These are phyloP conservation scores for Sporopachydermia cereana DNA, from an alignment of 1,139 yeast genomes.

Conservation along the genomic window DNA sequence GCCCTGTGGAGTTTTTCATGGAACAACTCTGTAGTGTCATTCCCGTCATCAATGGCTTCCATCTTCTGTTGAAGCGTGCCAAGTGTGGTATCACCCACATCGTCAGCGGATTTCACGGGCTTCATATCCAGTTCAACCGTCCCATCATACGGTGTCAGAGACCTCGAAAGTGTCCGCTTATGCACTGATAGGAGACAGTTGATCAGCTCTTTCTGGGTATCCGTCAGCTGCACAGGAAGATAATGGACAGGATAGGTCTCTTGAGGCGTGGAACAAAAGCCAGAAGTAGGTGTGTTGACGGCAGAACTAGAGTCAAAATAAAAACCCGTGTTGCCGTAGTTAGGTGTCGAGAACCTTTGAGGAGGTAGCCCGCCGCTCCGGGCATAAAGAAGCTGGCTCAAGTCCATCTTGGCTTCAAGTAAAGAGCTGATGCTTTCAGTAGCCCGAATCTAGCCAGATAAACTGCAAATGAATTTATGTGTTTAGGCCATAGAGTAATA, in stretches of 20 bases:
- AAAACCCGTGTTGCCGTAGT: too few species aligned
- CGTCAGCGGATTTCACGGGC: neutral
- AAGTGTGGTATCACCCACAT: neutral
- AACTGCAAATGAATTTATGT: too few species aligned
- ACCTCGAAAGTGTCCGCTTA: slow-evolving; percentile 79
- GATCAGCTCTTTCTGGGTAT: slow-evolving; percentile 81
- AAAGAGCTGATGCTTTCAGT: too few species aligned
- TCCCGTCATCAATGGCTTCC: neutral
- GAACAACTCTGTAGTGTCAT: neutral
- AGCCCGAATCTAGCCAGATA: too few species aligned
- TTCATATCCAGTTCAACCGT: neutral
- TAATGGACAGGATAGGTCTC: neutral
- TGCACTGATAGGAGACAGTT: slow-evolving; percentile 88
- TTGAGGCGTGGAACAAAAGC: too few species aligned
- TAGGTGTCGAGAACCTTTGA: too few species aligned
- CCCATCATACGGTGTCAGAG: slow-evolving; percentile 50
- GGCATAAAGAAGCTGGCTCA: too few species aligned
- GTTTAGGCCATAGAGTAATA: too few species aligned
- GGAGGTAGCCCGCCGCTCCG: too few species aligned
- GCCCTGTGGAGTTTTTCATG: neutral
- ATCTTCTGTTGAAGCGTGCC: neutral
- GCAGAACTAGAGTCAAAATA: too few species aligned
- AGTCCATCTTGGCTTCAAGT: too few species aligned
- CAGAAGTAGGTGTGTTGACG: too few species aligned
- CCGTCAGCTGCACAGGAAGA: slow-evolving; percentile 78